Evolutionary conservation across 2,329 filamentous ascomycete species (phyloP).

Genomic region (Monosporascus cannonballus): DNA sequence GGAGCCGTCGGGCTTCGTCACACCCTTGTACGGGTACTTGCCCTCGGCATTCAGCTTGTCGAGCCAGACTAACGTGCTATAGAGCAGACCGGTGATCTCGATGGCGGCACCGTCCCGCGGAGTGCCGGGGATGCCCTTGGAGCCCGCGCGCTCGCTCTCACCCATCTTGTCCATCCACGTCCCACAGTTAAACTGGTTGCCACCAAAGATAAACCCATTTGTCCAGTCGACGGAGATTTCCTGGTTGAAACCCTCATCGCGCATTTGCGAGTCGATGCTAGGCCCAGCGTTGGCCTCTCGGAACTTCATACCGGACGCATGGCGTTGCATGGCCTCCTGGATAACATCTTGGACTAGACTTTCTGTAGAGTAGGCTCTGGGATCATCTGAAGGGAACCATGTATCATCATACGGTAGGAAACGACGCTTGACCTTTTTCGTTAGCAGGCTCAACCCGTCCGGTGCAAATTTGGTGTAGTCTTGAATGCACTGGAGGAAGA

Average conservation of each 20-base stretch:
- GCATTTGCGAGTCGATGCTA: conserved; percentile 88
- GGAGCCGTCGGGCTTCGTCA: conserved; percentile 56
- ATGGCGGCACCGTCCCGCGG: conserved; percentile 92
- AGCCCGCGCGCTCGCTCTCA: conserved; percentile 85
- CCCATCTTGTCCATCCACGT: conserved; percentile 99
- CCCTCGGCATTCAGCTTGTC: conserved; percentile 59
- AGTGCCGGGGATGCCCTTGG: conserved; percentile 92
- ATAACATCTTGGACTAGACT: conserved; percentile 85
- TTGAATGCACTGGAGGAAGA: conserved; percentile 93
- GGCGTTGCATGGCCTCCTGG: conserved; percentile 87
- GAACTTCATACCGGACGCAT: conserved; percentile 86
- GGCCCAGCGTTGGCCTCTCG: conserved; percentile 91
- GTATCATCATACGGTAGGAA: conserved; percentile 95
- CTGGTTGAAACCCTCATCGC: conserved; percentile 83
- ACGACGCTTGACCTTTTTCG: conserved; percentile 71
- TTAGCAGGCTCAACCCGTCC: conserved; percentile 65
- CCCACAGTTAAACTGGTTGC: conserved; percentile 90
- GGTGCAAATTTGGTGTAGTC: conserved; percentile 83
- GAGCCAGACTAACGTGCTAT: conserved; percentile 83
- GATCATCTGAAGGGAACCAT: conserved; percentile 79
- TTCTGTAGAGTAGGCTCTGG: conserved; percentile 76
- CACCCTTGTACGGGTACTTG: conserved; percentile 66
- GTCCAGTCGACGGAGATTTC: conserved; percentile 87
- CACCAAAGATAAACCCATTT: conserved; percentile 87
- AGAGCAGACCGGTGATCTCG: conserved; percentile 89